Base-by-base conservation (phyloP, 306 rosid species). In the Lathyrus oleraceus region DNA sequence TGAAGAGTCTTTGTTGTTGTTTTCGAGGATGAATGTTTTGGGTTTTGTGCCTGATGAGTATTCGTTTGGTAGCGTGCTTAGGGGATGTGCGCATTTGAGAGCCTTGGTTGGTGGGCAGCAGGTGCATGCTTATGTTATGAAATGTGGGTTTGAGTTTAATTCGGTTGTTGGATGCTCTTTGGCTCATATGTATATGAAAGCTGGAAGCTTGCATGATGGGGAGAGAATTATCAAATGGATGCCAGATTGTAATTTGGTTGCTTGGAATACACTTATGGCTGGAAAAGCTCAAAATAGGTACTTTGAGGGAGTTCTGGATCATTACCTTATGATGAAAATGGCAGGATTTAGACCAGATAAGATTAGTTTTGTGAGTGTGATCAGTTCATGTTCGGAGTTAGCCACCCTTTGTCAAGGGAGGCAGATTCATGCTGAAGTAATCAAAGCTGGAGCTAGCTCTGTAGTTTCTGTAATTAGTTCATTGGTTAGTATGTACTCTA, bases 171-270 rank as follows among this genome's bases (percentile, higher is more conserved):
- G 88, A 27, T 85, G 95, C 80, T 87, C 95, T 71, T 79, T 94
- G 81, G 91, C 96, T 65, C 97, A 94, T 79, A 88, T 88, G 96
- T 94, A 90, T 79, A 94, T 90, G 92, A 94, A 91, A 76, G 82
- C 85, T 6, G 89, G 97, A 45, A 77, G 86, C 76, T 78, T 94
- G 81, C 73, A 39, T 25, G 97, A 85, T 20, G 97, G 96, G 65
- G 92, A 88, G 71, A 78, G 79, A 43, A 80, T 84, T 48, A 88
- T 94, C 58, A 81, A 60, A 67, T 79, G 73, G 28, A 84, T 94
- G 96, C 94, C 94, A 0, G 59, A 40, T 71, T 78, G 82, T 61
- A 94, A 81, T 80, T 79, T 94, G 65, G 89, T 94, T 83, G 92
- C 92, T 79, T 90, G 98, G 98, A 94, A 94, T 84, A 90, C 96